Evolutionary conservation across 2,329 filamentous ascomycete genomes (phyloP), one percentile per base, ranked within the genome.

Genomic region (Claviceps arundinis): DNA sequence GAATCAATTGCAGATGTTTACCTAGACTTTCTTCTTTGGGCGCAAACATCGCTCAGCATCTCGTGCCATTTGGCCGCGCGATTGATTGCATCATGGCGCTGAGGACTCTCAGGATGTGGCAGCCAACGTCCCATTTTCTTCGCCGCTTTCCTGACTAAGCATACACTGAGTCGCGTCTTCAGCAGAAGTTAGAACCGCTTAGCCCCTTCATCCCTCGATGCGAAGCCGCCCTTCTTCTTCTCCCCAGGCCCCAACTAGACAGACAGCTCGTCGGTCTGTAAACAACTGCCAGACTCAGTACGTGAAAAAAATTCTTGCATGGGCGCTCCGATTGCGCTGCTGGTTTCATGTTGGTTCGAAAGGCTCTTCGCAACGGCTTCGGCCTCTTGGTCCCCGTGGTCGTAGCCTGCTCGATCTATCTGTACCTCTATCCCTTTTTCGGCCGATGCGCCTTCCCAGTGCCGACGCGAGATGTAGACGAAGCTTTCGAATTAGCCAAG

Each of bases 351-450:
- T 73, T 68, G 64, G 70, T 72, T 62, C 73, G 70, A 66, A 68
- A 70, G 61, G 65, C 74, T 61, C 71, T 81, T 63, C 76, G 78
- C 71, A 72, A 75, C 73, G 75, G 68, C 66, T 68, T 81, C 66
- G 71, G 75, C 62, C 60, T 80, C 49, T 53, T 70, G 61, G 62
- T 66, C 58, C 82, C 87, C 48, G 62, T 91, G 63, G 83, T 86
- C 54, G 61, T 91, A 62, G 69, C 80, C 57, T 79, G 80, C 62
- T 88, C 86, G 50, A 61, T 82, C 58, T 94, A 90, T 70, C 76
- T 97, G 50, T 96, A 96, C 71, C 73, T 91, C 41, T 97, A 95
- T 65, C 90, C 93, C 8, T 63, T 87, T 59, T 84, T 95, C 62
- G 77, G 81, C 58, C 78, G 80, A 62, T 97, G 90, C 73, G 82